Evolutionary conservation across 2,329 filamentous ascomycete genomes (phyloP).

Genomic region (Huntiella omanensis): DNA sequence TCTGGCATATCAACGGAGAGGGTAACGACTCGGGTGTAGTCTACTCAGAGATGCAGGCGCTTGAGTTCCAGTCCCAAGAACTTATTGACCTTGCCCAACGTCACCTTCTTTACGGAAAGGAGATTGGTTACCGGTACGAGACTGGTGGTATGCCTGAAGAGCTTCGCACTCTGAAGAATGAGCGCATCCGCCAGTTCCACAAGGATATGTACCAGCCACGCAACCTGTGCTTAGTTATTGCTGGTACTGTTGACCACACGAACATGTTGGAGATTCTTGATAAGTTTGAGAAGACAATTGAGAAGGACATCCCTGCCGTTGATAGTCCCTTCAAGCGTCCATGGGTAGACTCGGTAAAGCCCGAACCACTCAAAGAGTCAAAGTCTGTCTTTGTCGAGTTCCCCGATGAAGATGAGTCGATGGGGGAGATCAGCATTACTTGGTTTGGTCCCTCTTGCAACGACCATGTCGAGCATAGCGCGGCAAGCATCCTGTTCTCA

Average conservation of each 20-base stretch:
- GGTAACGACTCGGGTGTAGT: slow-evolving; percentile 94
- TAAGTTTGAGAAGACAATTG: slow-evolving; percentile 71
- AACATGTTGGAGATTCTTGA: slow-evolving; percentile 68
- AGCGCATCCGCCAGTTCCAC: slow-evolving; percentile 88
- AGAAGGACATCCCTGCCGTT: slow-evolving; percentile 59
- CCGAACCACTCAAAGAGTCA: slow-evolving; percentile 52
- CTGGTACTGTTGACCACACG: slow-evolving; percentile 76
- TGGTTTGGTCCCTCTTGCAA: slow-evolving; percentile 76
- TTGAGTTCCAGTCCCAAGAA: slow-evolving; percentile 68
- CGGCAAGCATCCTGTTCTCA: slow-evolving; percentile 59
- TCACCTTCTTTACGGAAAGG: slow-evolving; percentile 67
- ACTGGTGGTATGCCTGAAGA: slow-evolving; percentile 96
- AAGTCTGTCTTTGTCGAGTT: slow-evolving; percentile 69
- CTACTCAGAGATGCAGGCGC: slow-evolving; percentile 96
- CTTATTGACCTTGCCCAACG: slow-evolving; percentile 75
- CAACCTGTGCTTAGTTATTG: slow-evolving; percentile 76
- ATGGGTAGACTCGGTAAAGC: slow-evolving; percentile 75
- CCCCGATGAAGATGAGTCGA: slow-evolving; percentile 89
- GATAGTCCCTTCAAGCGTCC: slow-evolving; percentile 61
- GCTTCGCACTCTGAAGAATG: slow-evolving; percentile 64
- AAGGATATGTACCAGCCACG: slow-evolving; percentile 95
- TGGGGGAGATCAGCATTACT: slow-evolving; percentile 67
- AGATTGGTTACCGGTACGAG: slow-evolving; percentile 86
- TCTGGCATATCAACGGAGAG: slow-evolving; percentile 83
- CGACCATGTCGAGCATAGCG: slow-evolving; percentile 47